Evolutionary conservation across 2,329 filamentous ascomycete species (phyloP), one percentile per base, ranked within the genome.

Genomic region (Pseudogymnoascus sp.): DNA sequence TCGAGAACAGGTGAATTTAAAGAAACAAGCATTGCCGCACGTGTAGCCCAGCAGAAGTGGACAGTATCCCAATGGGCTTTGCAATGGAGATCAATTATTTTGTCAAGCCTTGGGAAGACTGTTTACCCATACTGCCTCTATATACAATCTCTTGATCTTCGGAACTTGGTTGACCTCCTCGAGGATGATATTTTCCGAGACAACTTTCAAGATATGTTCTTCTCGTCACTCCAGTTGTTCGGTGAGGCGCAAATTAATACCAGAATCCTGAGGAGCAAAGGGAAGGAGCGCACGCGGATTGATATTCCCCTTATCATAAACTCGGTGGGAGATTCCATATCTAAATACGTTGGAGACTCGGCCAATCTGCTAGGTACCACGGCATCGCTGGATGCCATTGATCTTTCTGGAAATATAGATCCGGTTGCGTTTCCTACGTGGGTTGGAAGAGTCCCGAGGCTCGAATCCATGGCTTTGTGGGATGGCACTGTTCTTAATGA

Each of bases 121-220:
- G 75, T 84, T 15, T 87, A 85, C 65, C 87, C 87, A 0, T 92
- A 92, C 70, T 88, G 84, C 68, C 78, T 83, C 38, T 90, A 88
- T 72, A 82, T 91, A 62, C 83, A 81, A 62, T 78, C 79, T 27
- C 76, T 91, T 38, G 83, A 87, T 66, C 78, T 91, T 8, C 78
- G 83, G 61, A 84, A 87, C 68, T 77, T 91, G 1, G 74, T 77
- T 9, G 75, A 83, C 41, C 76, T 89, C 21, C 76, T 91, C 2
- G 78, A 82, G 8, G 82, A 87, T 62, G 76, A 81, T 36, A 64
- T 65, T 7, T 68, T 71, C 29, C 69, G 74, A 27, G 63, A 63
- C 0, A 42, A 60, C 2, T 64, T 73, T 33, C 68, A 72, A 12
- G 62, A 72, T 1, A 67, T 59, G 7, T 79, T 81, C 65, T 81